Base-by-base conservation (phyloP, 257 asterid species). In the Solanum bulbocastanum region DNA sequence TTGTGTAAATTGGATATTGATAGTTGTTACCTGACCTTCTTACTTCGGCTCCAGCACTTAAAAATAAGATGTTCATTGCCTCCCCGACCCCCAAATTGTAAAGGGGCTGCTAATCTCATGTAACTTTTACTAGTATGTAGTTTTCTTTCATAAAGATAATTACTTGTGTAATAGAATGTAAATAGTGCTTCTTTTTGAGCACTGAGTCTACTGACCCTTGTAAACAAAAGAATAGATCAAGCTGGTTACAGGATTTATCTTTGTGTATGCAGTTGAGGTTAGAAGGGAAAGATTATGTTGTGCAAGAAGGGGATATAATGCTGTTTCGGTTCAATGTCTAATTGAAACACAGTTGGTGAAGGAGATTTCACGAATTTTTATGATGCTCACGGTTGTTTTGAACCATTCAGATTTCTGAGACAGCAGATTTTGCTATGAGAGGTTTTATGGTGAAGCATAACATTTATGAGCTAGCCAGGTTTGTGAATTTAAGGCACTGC, bases 291-390 rank as follows among this genome's bases (percentile, higher is more conserved):
- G 99, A 97, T 36, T 97, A 97, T 68, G 87, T 95, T 62, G 99
- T 97, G 72, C 92, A 91, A 93, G 99, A 97, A 94, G 99, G 99
- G 82, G 99, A 97, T 30, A 96, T 97, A 79, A 93, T 97, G 99
- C 93, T 97, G 87, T 97, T 97, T 78, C 92, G 99, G 87, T 97
- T 97, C 89, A 97, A 97, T 72, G 99, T 97, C 87, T 97, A 91
- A 94, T 44, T 60, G 11, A 73, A 49, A 49, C 20, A 30, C 86
- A 27, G 14, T 39, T 82, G 86, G 22, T 32, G 86, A 82, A 82
- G 69, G 32, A 82, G 86, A 49, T 30, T 25, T 82, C 69, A 49
- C 20, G 10, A 5, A 82, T 18, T 32, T 79, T 49, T 82, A 49
- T 49, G 85, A 10, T 82, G 32, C 69, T 25, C 42, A 32, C 6